Evolutionary conservation across 2,329 filamentous ascomycete genomes (phyloP), one percentile per base, ranked within the genome.

Genomic region (Cytospora paraplurivora): DNA sequence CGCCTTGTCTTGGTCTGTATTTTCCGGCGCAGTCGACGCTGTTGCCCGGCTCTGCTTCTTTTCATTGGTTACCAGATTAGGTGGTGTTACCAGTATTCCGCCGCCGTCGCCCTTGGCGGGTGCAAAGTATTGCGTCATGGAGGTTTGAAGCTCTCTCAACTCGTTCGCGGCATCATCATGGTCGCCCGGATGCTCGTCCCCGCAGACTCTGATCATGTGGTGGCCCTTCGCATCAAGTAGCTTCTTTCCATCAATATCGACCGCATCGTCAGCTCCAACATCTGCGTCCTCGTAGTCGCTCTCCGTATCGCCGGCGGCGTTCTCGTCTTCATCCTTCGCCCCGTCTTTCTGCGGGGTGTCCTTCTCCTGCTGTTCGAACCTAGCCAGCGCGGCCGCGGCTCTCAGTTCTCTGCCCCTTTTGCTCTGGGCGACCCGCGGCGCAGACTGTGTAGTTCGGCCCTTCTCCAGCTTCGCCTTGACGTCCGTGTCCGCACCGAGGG

Each of bases 371-470:
- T 83, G 75, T 50, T 86, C 89, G 63, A 94, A 92, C 13, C 91
- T 81, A 15, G 89, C 90, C 68, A 94, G 73, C 1, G 91, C 91
- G 2, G 91, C 91, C 7, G 90, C 90, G 1, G 90, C 91, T 62
- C 91, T 79, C 12, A 95, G 77, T 57, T 94, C 91, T 65, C 91
- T 81, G 0, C 91, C 91, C 64, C 91, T 79, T 55, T 87, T 88
- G 72, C 91, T 93, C 11, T 83, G 83, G 4, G 91, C 91, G 12
- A 94, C 90, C 54, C 88, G 82, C 0, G 91, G 91, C 65, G 89
- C 91, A 11, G 82, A 85, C 33, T 83, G 81, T 1, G 83, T 79
- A 63, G 81, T 81, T 70, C 85, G 88, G 1, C 88, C 88, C 38
- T 83, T 83, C 72, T 93, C 90, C 15, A 93, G 76, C 71, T 85